A percentile compares a stretch with the other conserved stretches of the same genome.
Conservation (phyloP, 2,329 filamentous ascomycete genomes). For the Macroventuria anomochaeta region DNA sequence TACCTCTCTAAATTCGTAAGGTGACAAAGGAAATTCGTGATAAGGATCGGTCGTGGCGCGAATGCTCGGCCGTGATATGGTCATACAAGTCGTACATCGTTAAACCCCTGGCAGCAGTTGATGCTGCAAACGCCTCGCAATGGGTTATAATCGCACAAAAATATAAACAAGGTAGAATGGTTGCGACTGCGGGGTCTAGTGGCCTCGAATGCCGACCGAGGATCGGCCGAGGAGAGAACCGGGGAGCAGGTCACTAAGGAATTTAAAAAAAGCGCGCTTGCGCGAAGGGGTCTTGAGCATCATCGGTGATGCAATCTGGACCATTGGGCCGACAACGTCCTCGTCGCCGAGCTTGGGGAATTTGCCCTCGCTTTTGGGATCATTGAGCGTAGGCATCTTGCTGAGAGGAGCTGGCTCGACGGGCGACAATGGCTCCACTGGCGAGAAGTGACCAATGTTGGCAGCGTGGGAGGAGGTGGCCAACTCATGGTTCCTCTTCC, state of each 20-base stretch:
- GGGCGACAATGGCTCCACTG: conserved; percentile 45
- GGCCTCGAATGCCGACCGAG: conserved; percentile 35
- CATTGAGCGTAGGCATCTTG: conserved; percentile 71
- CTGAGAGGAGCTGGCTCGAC: conserved; percentile 63
- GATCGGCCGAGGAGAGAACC: conserved; percentile 42
- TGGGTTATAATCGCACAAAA: conserved; percentile 38
- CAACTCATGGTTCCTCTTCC: conserved; percentile 73
- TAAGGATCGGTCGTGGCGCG: conserved; percentile 43
- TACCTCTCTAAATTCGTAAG: conserved; percentile 32
- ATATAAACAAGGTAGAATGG: conserved; percentile 36
- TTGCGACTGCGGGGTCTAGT: conserved; percentile 21
- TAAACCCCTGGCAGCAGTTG: conserved; percentile 35
- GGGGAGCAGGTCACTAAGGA: conserved; percentile 48
- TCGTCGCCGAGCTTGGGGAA: conserved; percentile 88
- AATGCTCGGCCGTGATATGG: conserved; percentile 34
- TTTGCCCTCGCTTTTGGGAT: conserved; percentile 73
- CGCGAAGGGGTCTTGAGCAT: conserved; percentile 48
- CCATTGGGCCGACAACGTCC: conserved; percentile 94
- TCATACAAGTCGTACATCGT: conserved; percentile 51
- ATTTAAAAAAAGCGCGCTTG: conserved; percentile 49
- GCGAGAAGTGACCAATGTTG: conserved; percentile 40
- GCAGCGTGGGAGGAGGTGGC: conserved; percentile 58
- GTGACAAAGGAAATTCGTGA: conserved; percentile 48
- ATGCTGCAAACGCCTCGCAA: conserved; percentile 41
- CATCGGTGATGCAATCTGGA: conserved; percentile 52